A percentile compares a stretch with the other conserved stretches of the same genome.
Conservation (phyloP, 768 basidiomycete species). For the Calvatia gigantea region DNA sequence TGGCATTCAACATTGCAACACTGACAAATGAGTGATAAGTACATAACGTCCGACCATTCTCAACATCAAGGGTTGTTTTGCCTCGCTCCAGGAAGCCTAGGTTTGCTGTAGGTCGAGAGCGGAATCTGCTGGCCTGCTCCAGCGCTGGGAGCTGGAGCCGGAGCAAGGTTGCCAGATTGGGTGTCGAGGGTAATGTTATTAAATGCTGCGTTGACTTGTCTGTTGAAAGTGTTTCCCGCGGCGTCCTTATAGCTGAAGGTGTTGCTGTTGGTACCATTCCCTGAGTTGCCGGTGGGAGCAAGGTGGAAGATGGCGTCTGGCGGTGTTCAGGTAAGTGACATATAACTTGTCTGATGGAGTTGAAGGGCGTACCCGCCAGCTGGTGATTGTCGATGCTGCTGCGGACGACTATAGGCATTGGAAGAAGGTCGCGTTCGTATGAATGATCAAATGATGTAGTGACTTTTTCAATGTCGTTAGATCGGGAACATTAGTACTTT, state of each 20-base stretch:
- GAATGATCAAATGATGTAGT: conserved; percentile 61
- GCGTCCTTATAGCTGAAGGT: conserved; percentile 58
- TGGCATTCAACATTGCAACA: background rate
- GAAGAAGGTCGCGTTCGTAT: conserved; percentile 55
- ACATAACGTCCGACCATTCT: background rate
- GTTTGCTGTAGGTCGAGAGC: background rate
- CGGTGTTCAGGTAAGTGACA: background rate
- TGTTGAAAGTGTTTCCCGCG: conserved; percentile 57
- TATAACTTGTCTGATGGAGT: background rate
- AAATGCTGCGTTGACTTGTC: conserved; percentile 57
- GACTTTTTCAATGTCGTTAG: conserved; percentile 33
- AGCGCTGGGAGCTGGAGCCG: background rate
- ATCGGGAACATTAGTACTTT: no score
- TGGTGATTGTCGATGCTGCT: conserved; percentile 61
- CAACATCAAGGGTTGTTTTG: background rate
- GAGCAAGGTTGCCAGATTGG: conserved; percentile 42
- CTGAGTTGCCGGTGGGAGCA: conserved; percentile 44
- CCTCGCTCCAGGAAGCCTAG: conserved; percentile 1
- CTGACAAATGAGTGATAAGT: no score
- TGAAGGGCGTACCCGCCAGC: conserved; percentile 42
- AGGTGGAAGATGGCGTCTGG: conserved; percentile 50
- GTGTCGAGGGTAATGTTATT: conserved; percentile 60
- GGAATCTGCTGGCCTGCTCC: background rate
- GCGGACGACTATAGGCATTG: conserved; percentile 54
- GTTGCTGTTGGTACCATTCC: conserved; percentile 71